Base-by-base conservation (phyloP, 441 rosid genomes). In the Hura crepitans region DNA sequence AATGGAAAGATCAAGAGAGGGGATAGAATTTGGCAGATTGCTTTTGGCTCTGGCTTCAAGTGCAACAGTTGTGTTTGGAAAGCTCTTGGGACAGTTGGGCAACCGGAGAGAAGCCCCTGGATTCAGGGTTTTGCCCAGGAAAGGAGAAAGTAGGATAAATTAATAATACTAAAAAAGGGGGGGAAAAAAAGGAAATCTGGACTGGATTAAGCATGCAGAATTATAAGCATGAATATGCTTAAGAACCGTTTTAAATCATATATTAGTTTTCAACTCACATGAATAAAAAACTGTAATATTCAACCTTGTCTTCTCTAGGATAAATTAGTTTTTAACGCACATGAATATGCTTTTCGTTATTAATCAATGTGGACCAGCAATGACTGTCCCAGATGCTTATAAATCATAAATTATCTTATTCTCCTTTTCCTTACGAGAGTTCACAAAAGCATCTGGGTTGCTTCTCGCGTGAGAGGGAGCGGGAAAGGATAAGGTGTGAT, bases 61-160 rank as follows among this genome's bases (percentile, higher is more conserved):
- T 86, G 89, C 69, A 85, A 85, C 43, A 90, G 86, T 80, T 85
- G 74, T 57, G 89, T 83, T 58, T 88, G 89, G 93, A 85, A 85
- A 69, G 83, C 93, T 33, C 77, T 85, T 10, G 72, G 65, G 61
- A 72, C 62, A 59, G 78, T 81, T 13, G 75, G 58, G 27, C 78
- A 69, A 73, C 82, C 89, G 25, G 62, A 77, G 59, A 66, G 35
- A 60, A 82, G 80, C 72, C 86, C 90, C 35, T 89, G 92, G 92
- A 68, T 72, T 70, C 75, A 62, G 68, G 72, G 57, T 46, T 69
- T 42, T 33, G 28, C 37, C 37, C 60, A 42, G 57, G 5, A 15
- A 31, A 49, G 33, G 22, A n/a, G 8, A 66, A 22, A 6, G 30
- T 49, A 51, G 43, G 57, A 15, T 20, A 37, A 51, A n/a, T n/a